Percentiles rank a stretch among this genome's conserved stretches.
Conservation (phyloP, 2,329 filamentous ascomycete species). For the Aspergillus felis region DNA sequence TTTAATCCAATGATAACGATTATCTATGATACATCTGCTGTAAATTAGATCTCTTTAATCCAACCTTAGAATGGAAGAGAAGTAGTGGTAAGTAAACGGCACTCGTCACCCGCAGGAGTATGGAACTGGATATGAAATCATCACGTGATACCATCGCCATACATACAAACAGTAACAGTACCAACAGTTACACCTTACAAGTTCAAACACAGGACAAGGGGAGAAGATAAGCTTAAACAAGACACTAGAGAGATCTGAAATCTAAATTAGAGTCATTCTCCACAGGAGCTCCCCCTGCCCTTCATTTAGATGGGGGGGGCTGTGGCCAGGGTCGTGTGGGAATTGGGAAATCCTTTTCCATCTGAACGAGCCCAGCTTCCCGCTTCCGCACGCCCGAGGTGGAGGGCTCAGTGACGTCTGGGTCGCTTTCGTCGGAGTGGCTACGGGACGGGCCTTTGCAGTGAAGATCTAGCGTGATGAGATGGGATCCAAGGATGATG, state of each 20-base stretch:
- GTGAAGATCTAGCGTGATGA: neutral
- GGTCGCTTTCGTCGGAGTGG: neutral
- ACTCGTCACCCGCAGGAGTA: neutral
- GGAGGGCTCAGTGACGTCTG: neutral
- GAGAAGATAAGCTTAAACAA: constrained; percentile 1
- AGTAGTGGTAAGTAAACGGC: neutral
- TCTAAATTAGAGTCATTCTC: neutral
- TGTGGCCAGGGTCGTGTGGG: no score
- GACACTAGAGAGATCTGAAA: neutral
- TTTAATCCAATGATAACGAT: constrained; percentile 1
- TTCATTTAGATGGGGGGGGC: neutral
- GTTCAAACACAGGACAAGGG: neutral
- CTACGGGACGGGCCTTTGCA: constrained; percentile 6
- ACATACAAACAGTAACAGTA: neutral
- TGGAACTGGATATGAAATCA: neutral
- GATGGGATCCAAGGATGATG: neutral
- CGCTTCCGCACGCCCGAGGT: constrained; percentile 21
- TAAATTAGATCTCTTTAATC: neutral
- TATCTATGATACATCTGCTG: neutral
- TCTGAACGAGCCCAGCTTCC: neutral
- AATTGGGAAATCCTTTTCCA: neutral
- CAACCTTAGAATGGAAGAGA: neutral
- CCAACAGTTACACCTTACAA: neutral
- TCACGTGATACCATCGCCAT: neutral
- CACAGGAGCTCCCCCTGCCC: neutral